Evolutionary conservation across 441 rosid species (phyloP).

Genomic region (Erysimum cheiri): DNA sequence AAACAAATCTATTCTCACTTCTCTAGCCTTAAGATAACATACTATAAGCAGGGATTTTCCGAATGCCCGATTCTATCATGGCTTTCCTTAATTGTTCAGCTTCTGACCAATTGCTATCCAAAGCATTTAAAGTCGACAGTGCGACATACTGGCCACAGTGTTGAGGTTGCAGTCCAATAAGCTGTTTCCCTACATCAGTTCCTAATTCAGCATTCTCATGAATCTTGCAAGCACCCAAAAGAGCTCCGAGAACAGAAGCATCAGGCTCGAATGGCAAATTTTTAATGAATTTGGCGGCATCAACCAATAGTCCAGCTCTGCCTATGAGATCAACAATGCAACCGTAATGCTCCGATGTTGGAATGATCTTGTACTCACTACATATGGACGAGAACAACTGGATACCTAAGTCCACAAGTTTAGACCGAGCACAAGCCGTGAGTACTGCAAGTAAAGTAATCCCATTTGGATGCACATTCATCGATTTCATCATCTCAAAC

Average conservation of each 20-base stretch:
- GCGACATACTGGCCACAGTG: slow-evolving; percentile 59
- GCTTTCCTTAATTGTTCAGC: slow-evolving; percentile 60
- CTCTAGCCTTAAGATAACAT: slow-evolving; percentile 37
- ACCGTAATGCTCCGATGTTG: slow-evolving; percentile 70
- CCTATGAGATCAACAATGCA: slow-evolving; percentile 82
- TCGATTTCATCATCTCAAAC: slow-evolving; percentile 62
- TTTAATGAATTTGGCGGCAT: slow-evolving; percentile 52
- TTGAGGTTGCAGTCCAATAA: slow-evolving; percentile 56
- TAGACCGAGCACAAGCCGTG: slow-evolving; percentile 68
- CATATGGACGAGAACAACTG: slow-evolving; percentile 51
- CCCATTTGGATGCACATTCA: slow-evolving; percentile 52
- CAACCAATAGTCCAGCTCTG: slow-evolving; percentile 68
- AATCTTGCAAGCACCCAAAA: slow-evolving; percentile 73
- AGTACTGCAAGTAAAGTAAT: slow-evolving; percentile 68
- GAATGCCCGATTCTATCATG: slow-evolving; percentile 53
- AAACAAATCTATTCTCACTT: background rate
- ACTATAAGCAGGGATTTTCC: slow-evolving; percentile 62
- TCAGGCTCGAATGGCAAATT: slow-evolving; percentile 67
- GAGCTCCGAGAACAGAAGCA: slow-evolving; percentile 67
- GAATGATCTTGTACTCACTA: slow-evolving; percentile 50
- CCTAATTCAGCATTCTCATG: slow-evolving; percentile 60
- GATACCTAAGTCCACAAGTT: slow-evolving; percentile 55
- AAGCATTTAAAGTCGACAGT: slow-evolving; percentile 60
- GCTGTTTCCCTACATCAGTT: slow-evolving; percentile 52
- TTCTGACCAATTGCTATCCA: slow-evolving; percentile 52